Conservation (phyloP, 441 rosid genomes). For the Breynia disticha region DNA sequence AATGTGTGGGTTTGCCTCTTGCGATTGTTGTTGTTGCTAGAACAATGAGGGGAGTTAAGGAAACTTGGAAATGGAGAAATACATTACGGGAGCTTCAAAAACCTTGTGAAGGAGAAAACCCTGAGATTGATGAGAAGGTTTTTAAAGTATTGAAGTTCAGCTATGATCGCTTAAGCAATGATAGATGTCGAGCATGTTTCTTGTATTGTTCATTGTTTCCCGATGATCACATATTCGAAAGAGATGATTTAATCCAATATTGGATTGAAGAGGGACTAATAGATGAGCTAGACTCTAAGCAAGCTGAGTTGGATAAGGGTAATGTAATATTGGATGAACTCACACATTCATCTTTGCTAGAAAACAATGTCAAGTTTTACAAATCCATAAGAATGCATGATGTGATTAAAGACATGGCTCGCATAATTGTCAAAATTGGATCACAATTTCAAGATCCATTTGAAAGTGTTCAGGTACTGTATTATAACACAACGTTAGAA, state of each 20-base stretch:
- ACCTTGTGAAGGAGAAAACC: too few relatives aligned
- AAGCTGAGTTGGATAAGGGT: conserved; percentile 2
- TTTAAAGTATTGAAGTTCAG: too few relatives aligned
- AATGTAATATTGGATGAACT: conserved; percentile 3
- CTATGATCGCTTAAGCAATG: conserved; percentile 2
- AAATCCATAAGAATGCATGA: conserved; percentile 16
- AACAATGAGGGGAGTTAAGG: too few relatives aligned
- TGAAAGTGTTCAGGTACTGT: conserved; percentile 10
- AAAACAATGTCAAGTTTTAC: not conserved
- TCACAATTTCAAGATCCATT: conserved; percentile 7
- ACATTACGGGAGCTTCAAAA: too few relatives aligned
- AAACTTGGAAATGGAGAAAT: too few relatives aligned
- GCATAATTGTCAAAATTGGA: conserved; percentile 11
- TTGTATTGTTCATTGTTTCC: conserved; percentile 10
- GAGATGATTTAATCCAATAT: not conserved
- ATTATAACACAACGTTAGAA: not conserved
- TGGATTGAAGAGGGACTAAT: conserved; percentile 11
- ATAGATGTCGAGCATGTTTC: conserved; percentile 7
- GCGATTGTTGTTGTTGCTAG: too few relatives aligned
- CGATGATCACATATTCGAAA: not conserved
- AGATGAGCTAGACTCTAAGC: not conserved
- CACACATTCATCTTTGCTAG: conserved; percentile 5
- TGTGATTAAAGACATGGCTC: conserved; percentile 15
- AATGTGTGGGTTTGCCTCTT: too few relatives aligned
- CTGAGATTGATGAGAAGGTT: too few relatives aligned